Evolutionary conservation across 352 stramenopile species (phyloP), one percentile per base, ranked within the genome.

Genomic region (Phytophthora cajani): DNA sequence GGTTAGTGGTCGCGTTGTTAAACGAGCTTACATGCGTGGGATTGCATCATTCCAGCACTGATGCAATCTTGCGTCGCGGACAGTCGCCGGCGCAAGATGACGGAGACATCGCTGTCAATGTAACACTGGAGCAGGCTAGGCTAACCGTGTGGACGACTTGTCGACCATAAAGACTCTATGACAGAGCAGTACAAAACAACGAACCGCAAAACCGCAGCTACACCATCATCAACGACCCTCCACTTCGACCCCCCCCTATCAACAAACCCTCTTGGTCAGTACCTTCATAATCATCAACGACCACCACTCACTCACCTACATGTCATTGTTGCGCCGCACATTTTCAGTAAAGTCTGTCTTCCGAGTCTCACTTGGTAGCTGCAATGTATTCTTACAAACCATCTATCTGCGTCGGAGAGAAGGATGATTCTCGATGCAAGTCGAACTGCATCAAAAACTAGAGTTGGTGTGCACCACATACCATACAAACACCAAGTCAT

Each of bases 31-130:
- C 30, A 33, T 33, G 30, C 30, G 30, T 33, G 30, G 30, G 30
- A 67, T 60, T 36, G 51, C 60, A 40, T 60, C 51, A 53, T 36
- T 56, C 25, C 21, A 46, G 38, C 25, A 59, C 40, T 60, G 60
- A 67, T 61, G 51, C 51, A 67, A 59, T 67, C 51, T 33, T n/a
- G 10, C 36, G 19, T 16, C 12, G 17, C 19, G 21, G 21, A 54
- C 49, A 40, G 30, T 47, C 40, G 40, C 17, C 12, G 9, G 14
- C 7, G 23, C 27, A 32, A 40, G 60, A 67, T 58, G 23, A 67
- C 50, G 60, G 16, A 44, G 50, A 55, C 60, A 55, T 33, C 30
- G 7, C 7, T 67, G 60, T 67, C 60, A 50, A 55, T 44, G n/a
- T 14, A 42, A 62, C 47, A 55, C 40, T 16, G 12, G 30, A 36